Evolutionary conservation across 2,329 filamentous ascomycete species (phyloP).

Genomic region (Penicillium digitatum): DNA sequence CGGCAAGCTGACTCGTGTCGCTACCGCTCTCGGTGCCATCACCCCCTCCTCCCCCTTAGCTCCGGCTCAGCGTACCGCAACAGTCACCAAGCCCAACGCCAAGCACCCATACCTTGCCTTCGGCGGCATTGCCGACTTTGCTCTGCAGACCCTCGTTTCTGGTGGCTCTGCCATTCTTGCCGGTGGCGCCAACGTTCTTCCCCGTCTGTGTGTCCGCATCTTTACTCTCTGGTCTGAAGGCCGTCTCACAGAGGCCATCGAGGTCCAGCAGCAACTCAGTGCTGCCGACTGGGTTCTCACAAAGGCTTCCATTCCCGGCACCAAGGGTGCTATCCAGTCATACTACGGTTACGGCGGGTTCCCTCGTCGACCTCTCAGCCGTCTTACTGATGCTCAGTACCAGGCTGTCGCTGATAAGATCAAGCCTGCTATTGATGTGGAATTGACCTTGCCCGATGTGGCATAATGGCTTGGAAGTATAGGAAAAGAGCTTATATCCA

Average conservation of each 20-base stretch:
- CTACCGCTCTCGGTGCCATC: slow-evolving; percentile 65
- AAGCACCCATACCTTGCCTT: slow-evolving; percentile 70
- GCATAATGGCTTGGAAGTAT: slow-evolving; percentile 20
- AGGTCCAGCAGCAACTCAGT: slow-evolving; percentile 70
- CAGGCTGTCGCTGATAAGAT: slow-evolving; percentile 34
- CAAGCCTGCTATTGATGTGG: slow-evolving; percentile 36
- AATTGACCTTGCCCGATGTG: slow-evolving; percentile 35
- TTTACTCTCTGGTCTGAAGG: slow-evolving; percentile 75
- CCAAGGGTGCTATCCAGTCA: slow-evolving; percentile 76
- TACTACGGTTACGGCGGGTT: slow-evolving; percentile 81
- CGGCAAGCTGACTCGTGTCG: slow-evolving; percentile 81
- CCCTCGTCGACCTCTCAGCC: slow-evolving; percentile 59
- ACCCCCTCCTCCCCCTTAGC: slow-evolving; percentile 51
- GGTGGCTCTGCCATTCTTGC: slow-evolving; percentile 83
- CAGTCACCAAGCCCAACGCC: slow-evolving; percentile 28
- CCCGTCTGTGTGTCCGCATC: slow-evolving; percentile 74
- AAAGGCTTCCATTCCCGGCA: slow-evolving; percentile 78
- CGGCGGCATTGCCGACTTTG: slow-evolving; percentile 84
- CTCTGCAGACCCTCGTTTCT: slow-evolving; percentile 72
- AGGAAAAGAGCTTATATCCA: neutral
- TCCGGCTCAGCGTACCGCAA: slow-evolving; percentile 21
- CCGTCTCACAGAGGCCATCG: slow-evolving; percentile 69
- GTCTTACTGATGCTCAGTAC: slow-evolving; percentile 31
- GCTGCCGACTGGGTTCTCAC: slow-evolving; percentile 81
- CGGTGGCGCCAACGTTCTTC: slow-evolving; percentile 81